Conservation (phyloP, 768 basidiomycete genomes). For the Termitomyces sp. region DNA sequence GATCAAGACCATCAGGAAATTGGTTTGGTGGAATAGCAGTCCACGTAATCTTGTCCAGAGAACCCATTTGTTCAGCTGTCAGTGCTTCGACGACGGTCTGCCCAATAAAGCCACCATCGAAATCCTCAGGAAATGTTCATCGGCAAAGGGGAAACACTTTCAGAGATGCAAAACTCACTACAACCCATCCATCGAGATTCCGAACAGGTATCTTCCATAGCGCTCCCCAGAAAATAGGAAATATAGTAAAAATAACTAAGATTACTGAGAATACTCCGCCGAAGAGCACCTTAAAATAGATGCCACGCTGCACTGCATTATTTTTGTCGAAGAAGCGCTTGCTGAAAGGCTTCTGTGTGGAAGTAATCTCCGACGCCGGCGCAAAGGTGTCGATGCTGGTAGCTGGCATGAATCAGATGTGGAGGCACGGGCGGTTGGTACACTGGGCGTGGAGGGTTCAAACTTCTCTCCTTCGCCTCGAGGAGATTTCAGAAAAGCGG, state of each 20-base stretch:
- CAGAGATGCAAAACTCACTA: not conserved
- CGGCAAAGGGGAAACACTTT: not conserved
- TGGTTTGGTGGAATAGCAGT: conserved; percentile 30
- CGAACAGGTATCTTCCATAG: conserved; percentile 2
- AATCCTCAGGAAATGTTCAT: not conserved
- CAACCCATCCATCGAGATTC: conserved; percentile 2
- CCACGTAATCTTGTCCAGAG: conserved; percentile 41
- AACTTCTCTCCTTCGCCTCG: too few relatives aligned
- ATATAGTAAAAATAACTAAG: conserved; percentile 42
- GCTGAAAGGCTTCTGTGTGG: conserved; percentile 13
- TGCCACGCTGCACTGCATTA: conserved; percentile 26
- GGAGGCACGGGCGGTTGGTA: too few relatives aligned
- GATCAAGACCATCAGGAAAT: conserved; percentile 40
- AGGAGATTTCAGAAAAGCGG: too few relatives aligned
- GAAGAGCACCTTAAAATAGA: conserved; percentile 44
- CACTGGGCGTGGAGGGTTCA: too few relatives aligned
- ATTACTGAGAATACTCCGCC: conserved; percentile 31
- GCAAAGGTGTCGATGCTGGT: too few relatives aligned
- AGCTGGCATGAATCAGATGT: too few relatives aligned
- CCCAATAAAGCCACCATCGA: not conserved
- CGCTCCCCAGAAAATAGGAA: conserved; percentile 55
- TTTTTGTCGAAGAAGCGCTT: conserved; percentile 25
- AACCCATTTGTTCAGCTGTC: conserved; percentile 16
- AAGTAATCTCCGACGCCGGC: too few relatives aligned
- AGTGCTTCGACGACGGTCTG: conserved; percentile 28